These are phyloP conservation scores for Cladosporium halotolerans DNA, from an alignment of 2,329 filamentous ascomycete genomes.

Conservation along the genomic window DNA sequence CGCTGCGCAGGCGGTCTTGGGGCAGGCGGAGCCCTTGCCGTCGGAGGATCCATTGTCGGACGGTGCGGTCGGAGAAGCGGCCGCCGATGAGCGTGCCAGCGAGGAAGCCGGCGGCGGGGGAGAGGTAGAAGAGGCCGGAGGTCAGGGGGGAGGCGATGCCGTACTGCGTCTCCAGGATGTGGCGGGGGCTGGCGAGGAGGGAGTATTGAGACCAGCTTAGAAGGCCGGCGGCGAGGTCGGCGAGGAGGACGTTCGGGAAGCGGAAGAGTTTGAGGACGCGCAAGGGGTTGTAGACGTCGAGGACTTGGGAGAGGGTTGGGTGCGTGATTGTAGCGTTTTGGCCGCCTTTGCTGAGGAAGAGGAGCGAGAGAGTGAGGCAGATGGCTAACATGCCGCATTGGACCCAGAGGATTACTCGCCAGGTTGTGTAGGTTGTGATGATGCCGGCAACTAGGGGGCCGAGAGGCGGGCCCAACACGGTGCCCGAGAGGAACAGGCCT, in stretches of 20 bases:
- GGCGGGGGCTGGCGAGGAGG: slow-evolving; percentile 59
- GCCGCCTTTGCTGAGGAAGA: slow-evolving; percentile 56
- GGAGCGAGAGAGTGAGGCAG: slow-evolving; percentile 52
- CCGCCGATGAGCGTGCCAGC: slow-evolving; percentile 62
- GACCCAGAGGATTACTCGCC: slow-evolving; percentile 72
- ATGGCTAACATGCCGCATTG: slow-evolving; percentile 59
- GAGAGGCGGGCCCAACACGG: slow-evolving; percentile 59
- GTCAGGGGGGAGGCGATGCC: slow-evolving; percentile 57
- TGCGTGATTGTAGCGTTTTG: slow-evolving; percentile 28
- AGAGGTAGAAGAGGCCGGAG: slow-evolving; percentile 64
- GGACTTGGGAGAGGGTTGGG: slow-evolving; percentile 42
- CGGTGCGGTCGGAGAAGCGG: slow-evolving; percentile 58
- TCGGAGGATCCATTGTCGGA: slow-evolving; percentile 56
- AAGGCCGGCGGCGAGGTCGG: slow-evolving; percentile 41
- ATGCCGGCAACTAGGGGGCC: slow-evolving; percentile 65
- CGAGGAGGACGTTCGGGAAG: slow-evolving; percentile 60
- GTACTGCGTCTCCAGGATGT: slow-evolving; percentile 65
- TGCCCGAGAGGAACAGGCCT: slow-evolving; percentile 63
- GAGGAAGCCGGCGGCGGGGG: slow-evolving; percentile 62
- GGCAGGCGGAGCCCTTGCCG: slow-evolving; percentile 52
- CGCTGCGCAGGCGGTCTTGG: slow-evolving; percentile 59
- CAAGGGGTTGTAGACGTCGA: slow-evolving; percentile 62
- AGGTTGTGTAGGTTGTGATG: slow-evolving; percentile 64
- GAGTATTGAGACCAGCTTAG: slow-evolving; percentile 69
- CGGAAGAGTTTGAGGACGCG: slow-evolving; percentile 55